Percentiles rank a stretch among this genome's conserved stretches.
These are phyloP conservation scores for Colletotrichum sp. DNA, from an alignment of 2,329 filamentous ascomycete species.

Conservation along the genomic window DNA sequence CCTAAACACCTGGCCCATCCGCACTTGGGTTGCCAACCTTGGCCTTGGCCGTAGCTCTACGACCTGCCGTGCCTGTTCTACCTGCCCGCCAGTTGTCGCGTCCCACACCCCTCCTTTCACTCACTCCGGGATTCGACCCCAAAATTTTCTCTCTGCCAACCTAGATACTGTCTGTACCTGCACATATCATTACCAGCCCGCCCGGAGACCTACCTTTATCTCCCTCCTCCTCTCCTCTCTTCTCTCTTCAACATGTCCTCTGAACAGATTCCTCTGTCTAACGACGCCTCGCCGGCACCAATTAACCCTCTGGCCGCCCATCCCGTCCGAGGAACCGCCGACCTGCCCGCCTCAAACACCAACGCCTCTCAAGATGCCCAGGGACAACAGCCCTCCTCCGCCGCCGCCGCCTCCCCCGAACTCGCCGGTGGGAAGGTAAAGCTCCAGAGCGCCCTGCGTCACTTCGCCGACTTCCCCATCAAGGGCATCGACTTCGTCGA, in stretches of 20 bases:
- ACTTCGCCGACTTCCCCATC: slow-evolving; percentile 90
- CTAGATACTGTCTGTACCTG: slow-evolving; percentile 3
- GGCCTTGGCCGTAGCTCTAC: neutral
- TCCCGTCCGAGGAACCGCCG: slow-evolving; percentile 25
- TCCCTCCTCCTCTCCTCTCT: slow-evolving; percentile 28
- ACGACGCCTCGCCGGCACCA: slow-evolving; percentile 23
- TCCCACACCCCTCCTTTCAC: slow-evolving; percentile 16
- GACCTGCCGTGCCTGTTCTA: neutral
- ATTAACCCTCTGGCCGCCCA: slow-evolving; percentile 36
- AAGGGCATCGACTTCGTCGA: slow-evolving; percentile 96
- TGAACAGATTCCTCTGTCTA: slow-evolving; percentile 20
- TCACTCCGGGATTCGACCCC: slow-evolving; percentile 24
- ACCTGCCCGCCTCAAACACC: slow-evolving; percentile 32
- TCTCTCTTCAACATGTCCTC: slow-evolving; percentile 39
- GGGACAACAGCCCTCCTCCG: slow-evolving; percentile 67
- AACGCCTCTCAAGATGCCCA: slow-evolving; percentile 58
- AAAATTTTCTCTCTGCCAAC: slow-evolving; percentile 24
- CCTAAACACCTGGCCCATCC: neutral
- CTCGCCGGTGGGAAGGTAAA: slow-evolving; percentile 73
- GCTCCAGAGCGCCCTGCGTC: slow-evolving; percentile 76
- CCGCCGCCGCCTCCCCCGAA: slow-evolving; percentile 67
- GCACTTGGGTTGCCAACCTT: neutral
- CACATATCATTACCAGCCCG: slow-evolving; percentile 23
- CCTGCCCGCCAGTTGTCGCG: slow-evolving; percentile 3
- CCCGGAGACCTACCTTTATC: slow-evolving; percentile 24